Evolutionary conservation across 192 early-diverging fungal species (phyloP), one percentile per base, ranked within the genome.

Genomic region (Backusella sp.): DNA sequence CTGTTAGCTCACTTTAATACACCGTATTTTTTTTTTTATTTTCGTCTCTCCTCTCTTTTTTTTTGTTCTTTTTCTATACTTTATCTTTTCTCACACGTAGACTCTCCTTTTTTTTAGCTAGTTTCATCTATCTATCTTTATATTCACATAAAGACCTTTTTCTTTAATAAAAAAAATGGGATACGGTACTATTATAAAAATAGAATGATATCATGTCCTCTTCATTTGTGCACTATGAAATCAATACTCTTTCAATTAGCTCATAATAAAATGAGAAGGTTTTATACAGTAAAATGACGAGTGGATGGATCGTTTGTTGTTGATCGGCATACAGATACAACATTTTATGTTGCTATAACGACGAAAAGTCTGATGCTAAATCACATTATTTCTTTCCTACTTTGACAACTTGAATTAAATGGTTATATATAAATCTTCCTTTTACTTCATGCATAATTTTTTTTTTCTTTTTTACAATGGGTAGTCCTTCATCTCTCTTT

Each of bases 71-170:
- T 59, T 59, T 59, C 23, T 26, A 59, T 59, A 59, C 11, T 59
- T 59, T 59, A 8, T 59, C 21, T 59, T 59, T 59, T 59, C 53
- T 23, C 53, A 49, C 46, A 49, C 46, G 17, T 49, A 49, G 17
- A 49, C 53, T 23, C 53, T 59, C 23, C 53, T 59, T 59, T 59
- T 26, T 59, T 59, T 23, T 59, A 59, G 53, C 23, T 59, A 12
- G 53, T 59, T 59, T 59, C 53, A 59, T 59, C 7, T 59, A 59
- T 59, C 53, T 26, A 59, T 59, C 53, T 59, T 59, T 59, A 59
- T 59, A 59, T 59, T 21, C 6, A 49, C 19, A n/a, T 49, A 49
- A 49, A n/a, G 6, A 49, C 15, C 3, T 39, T 12, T 39, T 44
- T 44, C 19, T 49, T 49, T 49, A 49, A 21, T 49, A n/a, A 49